phyloP scores from a whole-genome alignment of 768 basidiomycete species.

The Lepiota venenata region DNA sequence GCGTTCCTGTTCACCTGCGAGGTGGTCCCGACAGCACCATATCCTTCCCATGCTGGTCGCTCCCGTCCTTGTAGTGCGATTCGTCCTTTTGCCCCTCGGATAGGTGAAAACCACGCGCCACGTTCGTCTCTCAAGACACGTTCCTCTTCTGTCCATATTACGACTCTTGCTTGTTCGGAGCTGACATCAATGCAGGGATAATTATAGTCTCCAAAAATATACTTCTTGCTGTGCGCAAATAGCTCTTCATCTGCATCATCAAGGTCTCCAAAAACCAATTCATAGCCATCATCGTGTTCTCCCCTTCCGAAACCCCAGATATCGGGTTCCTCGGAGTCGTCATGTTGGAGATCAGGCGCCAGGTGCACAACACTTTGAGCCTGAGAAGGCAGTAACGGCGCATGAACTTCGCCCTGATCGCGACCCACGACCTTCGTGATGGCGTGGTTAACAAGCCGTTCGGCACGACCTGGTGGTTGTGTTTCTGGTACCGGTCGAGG shows the following conservation, averaged over 20 bases:
- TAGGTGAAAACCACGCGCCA: conserved; percentile 65
- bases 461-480: conserved; percentile 34
- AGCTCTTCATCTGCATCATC: conserved; percentile 72
- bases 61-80: conserved; percentile 34
- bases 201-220: conserved; percentile 88
- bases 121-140: conserved; percentile 74
- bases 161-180: conserved; percentile 60
- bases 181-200: conserved; percentile 90
- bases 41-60: conserved; percentile 46
- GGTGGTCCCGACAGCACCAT: conserved; percentile 50
- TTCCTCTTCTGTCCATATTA: conserved; percentile 85
- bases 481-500: conserved; percentile 54
- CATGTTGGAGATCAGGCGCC: conserved; percentile 47
- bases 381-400: conserved; percentile 69
- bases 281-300: conserved; percentile 42
- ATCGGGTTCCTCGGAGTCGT: conserved; percentile 36
- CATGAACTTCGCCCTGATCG: conserved; percentile 56
- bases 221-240: conserved; percentile 71
- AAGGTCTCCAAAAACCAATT: conserved; percentile 65
- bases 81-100: conserved; percentile 44
- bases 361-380: conserved; percentile 63
- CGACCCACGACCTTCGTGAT: conserved; percentile 38
- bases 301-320: conserved; percentile 30
- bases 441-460: conserved; percentile 38
- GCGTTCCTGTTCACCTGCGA: conserved; percentile 14